phyloP scores from a whole-genome alignment of 306 rosid species.

The Vachellia pachyceras region DNA sequence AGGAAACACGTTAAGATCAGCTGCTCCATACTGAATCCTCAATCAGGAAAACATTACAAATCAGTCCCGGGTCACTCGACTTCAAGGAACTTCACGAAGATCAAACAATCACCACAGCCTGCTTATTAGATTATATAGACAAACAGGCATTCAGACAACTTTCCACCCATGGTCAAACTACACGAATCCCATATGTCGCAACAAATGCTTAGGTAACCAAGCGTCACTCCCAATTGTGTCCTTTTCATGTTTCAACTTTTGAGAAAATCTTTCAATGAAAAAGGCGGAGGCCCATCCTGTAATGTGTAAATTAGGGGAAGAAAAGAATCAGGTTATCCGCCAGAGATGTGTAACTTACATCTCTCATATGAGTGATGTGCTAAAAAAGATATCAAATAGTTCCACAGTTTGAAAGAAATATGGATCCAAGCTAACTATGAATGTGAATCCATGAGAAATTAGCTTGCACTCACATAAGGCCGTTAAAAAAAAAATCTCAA shows the following conservation, averaged over 20 bases:
- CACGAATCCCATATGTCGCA: slow-evolving; percentile 36
- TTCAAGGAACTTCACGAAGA: slow-evolving; percentile 36
- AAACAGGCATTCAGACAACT: slow-evolving; percentile 32
- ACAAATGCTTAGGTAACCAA: slow-evolving; percentile 35
- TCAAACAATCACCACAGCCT: slow-evolving; percentile 39
- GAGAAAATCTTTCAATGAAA: slow-evolving; percentile 77
- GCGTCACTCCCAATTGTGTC: slow-evolving; percentile 33
- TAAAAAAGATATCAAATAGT: background rate
- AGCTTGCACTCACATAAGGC: background rate
- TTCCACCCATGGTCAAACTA: slow-evolving; percentile 35
- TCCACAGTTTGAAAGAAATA: slow-evolving; percentile 1
- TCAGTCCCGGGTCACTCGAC: slow-evolving; percentile 24
- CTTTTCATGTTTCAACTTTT: slow-evolving; percentile 54
- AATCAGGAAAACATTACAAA: slow-evolving; percentile 21
- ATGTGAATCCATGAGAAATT: background rate
- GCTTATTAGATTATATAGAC: slow-evolving; percentile 26
- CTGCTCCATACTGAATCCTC: slow-evolving; percentile 24
- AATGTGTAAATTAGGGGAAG: slow-evolving; percentile 31
- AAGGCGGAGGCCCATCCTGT: slow-evolving; percentile 71
- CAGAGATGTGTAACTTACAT: background rate
- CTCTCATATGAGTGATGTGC: background rate
- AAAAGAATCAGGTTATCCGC: slow-evolving; percentile 26
- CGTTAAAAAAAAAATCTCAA: background rate
- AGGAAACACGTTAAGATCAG: slow-evolving; percentile 27
- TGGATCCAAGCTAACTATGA: background rate